These are phyloP conservation scores for Venturia aucupariae DNA, from an alignment of 2,329 filamentous ascomycete species.

Conservation along the genomic window DNA sequence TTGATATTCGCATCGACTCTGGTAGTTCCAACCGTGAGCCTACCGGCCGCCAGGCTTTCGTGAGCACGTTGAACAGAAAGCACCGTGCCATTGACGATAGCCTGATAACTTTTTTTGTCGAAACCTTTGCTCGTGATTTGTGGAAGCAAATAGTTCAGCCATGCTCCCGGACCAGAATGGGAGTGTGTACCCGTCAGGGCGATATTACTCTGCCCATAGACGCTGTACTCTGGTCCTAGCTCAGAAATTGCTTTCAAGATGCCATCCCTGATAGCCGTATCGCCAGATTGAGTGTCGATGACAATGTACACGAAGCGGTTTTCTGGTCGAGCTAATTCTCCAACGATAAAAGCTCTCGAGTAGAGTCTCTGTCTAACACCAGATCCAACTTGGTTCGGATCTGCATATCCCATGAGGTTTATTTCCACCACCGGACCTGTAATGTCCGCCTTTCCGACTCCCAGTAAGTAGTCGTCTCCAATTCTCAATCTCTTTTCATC, in stretches of 20 bases:
- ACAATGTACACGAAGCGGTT: constrained; percentile 82
- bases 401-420: constrained; percentile 86
- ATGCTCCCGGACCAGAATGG: constrained; percentile 83
- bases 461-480: constrained; percentile 45
- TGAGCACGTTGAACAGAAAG: constrained; percentile 77
- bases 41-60: constrained; percentile 58
- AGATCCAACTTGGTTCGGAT: constrained; percentile 69
- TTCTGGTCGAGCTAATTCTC: constrained; percentile 51
- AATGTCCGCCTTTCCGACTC: constrained; percentile 63
- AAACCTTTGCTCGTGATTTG: constrained; percentile 87
- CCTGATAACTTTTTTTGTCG: constrained; percentile 74
- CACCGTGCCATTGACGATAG: constrained; percentile 78
- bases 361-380: constrained; percentile 82
- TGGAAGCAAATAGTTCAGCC: constrained; percentile 88
- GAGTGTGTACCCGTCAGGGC: constrained; percentile 90
- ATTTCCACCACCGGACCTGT: constrained; percentile 82
- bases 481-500: background rate
- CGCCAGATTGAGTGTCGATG: constrained; percentile 77
- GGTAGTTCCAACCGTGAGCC: constrained; percentile 59
- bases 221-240: constrained; percentile 61
- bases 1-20: constrained; percentile 75
- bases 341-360: constrained; percentile 82
- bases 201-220: constrained; percentile 72
- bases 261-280: constrained; percentile 81
- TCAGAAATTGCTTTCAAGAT: constrained; percentile 64